Evolutionary conservation across 192 early-diverging fungal genomes (phyloP), one percentile per base, ranked within the genome.

Genomic region (Rhizophlyctis rosea): DNA sequence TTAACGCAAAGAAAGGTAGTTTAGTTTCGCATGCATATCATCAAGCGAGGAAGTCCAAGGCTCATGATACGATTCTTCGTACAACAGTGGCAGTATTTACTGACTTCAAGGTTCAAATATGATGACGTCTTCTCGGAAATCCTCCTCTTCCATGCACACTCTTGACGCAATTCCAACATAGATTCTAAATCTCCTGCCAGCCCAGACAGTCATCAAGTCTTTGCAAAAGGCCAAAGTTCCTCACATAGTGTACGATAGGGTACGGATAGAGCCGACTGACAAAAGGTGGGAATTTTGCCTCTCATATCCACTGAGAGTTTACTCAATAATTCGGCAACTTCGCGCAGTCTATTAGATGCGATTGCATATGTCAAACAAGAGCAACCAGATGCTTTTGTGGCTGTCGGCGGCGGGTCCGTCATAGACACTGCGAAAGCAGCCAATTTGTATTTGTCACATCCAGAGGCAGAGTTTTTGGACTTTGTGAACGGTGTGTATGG

Each of bases 401-500:
- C 93, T 28, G 93, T 95, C 1, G 93, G 93, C 48, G 93, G 93
- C 52, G 93, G 93, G 21, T 91, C 89, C 3, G 89, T 89, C 29
- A 93, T 95, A 52, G 93, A 95, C 69, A 95, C 93, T 18, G 83
- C 89, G 53, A 95, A 95, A 68, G 93, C 91, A 29, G 93, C 93
- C 50, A 95, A 93, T 64, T 71, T 95, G 71, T 95, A 93, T 69
- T 77, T 84, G 13, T 75, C 83, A 50, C 90, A 90, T 69, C 86
- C 86, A 16, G 84, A 93, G 1, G 90, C 88, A 4, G 89, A 92
- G 44, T 82, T 95, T 52, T 61, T 95, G 58, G 93, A 93, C 67
- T 95, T 95, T 78, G 93, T 95, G 57, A 95, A 95, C 64, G 65
- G 67, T 68, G 61, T 21, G 35, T 31, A 21, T 9, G 13, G 23